phyloP scores from a whole-genome alignment of 78 protist genomes.

The Planoprotostelium fungivorum region DNA sequence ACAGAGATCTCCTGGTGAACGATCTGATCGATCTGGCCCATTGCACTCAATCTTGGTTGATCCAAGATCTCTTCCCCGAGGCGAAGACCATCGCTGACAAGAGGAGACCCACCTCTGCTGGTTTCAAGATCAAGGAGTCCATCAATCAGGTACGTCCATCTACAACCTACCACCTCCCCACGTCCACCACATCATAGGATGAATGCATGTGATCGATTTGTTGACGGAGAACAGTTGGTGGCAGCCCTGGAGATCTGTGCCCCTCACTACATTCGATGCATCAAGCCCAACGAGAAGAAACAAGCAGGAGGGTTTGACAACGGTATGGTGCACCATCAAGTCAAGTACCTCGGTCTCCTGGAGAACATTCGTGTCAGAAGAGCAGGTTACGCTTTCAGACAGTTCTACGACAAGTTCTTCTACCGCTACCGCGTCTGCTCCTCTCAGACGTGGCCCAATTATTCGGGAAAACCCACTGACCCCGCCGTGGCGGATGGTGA shows the following conservation, averaged over 20 bases:
- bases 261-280: constrained; percentile 70
- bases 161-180: no score
- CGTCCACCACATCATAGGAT: no score
- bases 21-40: constrained; percentile 67
- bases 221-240: no score
- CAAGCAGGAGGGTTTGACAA: constrained; percentile 48
- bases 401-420: constrained; percentile 75
- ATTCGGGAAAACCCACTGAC: constrained; percentile 8
- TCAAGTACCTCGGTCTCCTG: constrained; percentile 80
- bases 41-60: constrained; percentile 12
- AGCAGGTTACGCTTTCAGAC: constrained; percentile 87
- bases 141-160: constrained; percentile 54
- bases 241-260: constrained; percentile 60
- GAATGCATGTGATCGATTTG: no score
- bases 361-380: constrained; percentile 83
- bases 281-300: constrained; percentile 79
- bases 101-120: constrained; percentile 76
- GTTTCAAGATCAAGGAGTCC: constrained; percentile 66
- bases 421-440: constrained; percentile 62
- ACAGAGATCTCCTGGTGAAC: constrained; percentile 63
- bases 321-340: constrained; percentile 61
- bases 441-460: constrained; percentile 68
- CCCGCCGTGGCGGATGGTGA: not conserved
- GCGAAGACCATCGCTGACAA: constrained; percentile 41
- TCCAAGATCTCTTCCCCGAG: constrained; percentile 67